Percentiles rank a stretch among this genome's conserved stretches.
These are phyloP conservation scores for Rhododendron vialii DNA, from an alignment of 148 eudicot species.

Conservation along the genomic window DNA sequence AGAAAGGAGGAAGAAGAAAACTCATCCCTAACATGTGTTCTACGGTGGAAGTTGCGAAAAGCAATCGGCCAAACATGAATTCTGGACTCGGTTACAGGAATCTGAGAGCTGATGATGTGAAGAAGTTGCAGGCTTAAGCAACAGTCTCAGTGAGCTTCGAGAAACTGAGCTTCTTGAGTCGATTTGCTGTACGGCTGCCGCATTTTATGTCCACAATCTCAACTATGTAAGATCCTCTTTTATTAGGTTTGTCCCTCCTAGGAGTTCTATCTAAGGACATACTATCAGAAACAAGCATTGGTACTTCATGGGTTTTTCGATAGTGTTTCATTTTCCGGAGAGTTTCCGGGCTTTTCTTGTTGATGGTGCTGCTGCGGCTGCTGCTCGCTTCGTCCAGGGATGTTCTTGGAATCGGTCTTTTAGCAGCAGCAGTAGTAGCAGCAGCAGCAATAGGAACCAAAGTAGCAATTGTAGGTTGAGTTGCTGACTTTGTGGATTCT, in stretches of 20 bases:
- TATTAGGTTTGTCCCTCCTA: conserved; percentile 36
- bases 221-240: conserved; percentile 44
- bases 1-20: conserved; percentile 31
- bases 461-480: conserved; percentile 18
- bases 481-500: conserved; percentile 35
- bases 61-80: conserved; percentile 19
- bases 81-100: conserved; percentile 30
- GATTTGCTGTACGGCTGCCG: conserved; percentile 45
- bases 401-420: conserved; percentile 33
- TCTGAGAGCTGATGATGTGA: conserved; percentile 32
- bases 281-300: conserved; percentile 61
- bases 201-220: conserved; percentile 78
- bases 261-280: conserved; percentile 63
- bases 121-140: conserved; percentile 20
- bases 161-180: conserved; percentile 65
- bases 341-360: conserved; percentile 34
- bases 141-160: conserved; percentile 64
- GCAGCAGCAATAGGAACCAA: conserved; percentile 12
- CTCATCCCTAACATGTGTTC: conserved; percentile 56
- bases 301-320: conserved; percentile 40
- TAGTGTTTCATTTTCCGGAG: conserved; percentile 26
- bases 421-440: conserved; percentile 27
- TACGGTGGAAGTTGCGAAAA: conserved; percentile 45
- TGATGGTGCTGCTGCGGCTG: conserved; percentile 18
- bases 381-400: conserved; percentile 50